These are phyloP conservation scores for Fusarium musae DNA, from an alignment of 2,329 filamentous ascomycete genomes.

Conservation along the genomic window DNA sequence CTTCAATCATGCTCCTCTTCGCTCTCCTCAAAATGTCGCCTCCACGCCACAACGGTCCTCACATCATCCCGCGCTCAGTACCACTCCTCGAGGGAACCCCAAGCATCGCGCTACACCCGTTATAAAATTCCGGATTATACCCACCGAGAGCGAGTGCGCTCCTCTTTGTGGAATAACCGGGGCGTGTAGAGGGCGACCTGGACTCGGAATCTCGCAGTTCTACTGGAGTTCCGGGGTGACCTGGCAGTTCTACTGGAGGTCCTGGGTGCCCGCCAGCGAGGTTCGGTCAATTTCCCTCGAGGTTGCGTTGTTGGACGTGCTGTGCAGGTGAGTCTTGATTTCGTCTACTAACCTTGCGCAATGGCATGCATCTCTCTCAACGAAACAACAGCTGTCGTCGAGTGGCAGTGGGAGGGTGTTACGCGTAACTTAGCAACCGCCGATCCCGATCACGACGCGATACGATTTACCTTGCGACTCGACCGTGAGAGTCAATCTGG, in stretches of 20 bases:
- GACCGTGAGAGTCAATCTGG: not conserved
- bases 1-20: not conserved
- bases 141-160: not conserved
- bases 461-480: slow-evolving; percentile 9
- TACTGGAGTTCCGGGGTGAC: slow-evolving; percentile 19
- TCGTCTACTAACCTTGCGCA: not conserved
- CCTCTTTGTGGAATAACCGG: slow-evolving; percentile 16
- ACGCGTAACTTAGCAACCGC: not conserved
- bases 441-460: slow-evolving; percentile 11
- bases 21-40: slow-evolving; percentile 5
- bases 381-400: slow-evolving; percentile 5
- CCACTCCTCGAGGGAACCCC: not conserved
- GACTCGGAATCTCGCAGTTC: slow-evolving; percentile 20
- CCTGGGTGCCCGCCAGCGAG: not conserved
- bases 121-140: slow-evolving; percentile 27
- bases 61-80: not conserved
- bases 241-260: slow-evolving; percentile 25
- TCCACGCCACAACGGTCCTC: not conserved
- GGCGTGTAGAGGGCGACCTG: slow-evolving; percentile 18
- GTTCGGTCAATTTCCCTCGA: not conserved
- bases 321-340: not conserved
- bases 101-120: slow-evolving; percentile 14
- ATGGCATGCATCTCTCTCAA: slow-evolving; percentile 14
- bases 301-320: not conserved
- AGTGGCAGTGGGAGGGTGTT: slow-evolving; percentile 7